Evolutionary conservation across 345 rosid species (phyloP).

Genomic region (Ricinus communis): DNA sequence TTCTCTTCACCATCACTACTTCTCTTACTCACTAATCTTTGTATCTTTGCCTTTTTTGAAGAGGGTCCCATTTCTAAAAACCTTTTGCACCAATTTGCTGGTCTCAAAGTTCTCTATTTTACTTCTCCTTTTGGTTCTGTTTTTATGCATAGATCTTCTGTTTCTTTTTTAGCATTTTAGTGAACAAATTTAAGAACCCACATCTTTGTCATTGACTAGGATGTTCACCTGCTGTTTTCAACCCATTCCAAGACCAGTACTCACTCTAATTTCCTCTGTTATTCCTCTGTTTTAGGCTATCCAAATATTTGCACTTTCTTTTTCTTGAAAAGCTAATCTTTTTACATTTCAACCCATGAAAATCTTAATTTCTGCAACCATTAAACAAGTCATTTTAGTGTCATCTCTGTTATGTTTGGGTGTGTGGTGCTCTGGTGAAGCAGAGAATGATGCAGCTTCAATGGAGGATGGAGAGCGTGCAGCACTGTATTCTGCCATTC

Average conservation of each 20-base stretch:
- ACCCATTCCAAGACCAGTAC: neutral
- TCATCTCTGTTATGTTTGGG: slow-evolving; percentile 40
- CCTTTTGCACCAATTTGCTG: slow-evolving; percentile 14
- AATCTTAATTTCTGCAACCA: neutral
- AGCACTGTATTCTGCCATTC: slow-evolving; percentile 67
- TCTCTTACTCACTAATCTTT: neutral
- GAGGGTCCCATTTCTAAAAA: neutral
- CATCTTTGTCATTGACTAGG: neutral
- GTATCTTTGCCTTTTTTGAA: slow-evolving; percentile 23
- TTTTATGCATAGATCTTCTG: slow-evolving; percentile 7
- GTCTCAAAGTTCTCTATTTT: slow-evolving; percentile 11
- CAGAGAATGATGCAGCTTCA: slow-evolving; percentile 52
- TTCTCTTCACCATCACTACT: slow-evolving; percentile 8
- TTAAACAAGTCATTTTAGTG: slow-evolving; percentile 26
- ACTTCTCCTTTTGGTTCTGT: slow-evolving; percentile 15
- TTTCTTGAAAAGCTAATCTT: neutral
- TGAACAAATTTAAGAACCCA: neutral
- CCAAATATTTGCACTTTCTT: neutral
- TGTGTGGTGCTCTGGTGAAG: slow-evolving; percentile 40
- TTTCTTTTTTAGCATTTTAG: neutral
- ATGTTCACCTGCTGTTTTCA: slow-evolving; percentile 3
- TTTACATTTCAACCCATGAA: slow-evolving; percentile 15
- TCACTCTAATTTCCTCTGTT: slow-evolving; percentile 10
- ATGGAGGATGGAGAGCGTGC: slow-evolving; percentile 73
- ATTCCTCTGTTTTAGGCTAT: slow-evolving; percentile 1